Evolutionary conservation across 306 rosid species (phyloP).

Genomic region (Trifolium repens): DNA sequence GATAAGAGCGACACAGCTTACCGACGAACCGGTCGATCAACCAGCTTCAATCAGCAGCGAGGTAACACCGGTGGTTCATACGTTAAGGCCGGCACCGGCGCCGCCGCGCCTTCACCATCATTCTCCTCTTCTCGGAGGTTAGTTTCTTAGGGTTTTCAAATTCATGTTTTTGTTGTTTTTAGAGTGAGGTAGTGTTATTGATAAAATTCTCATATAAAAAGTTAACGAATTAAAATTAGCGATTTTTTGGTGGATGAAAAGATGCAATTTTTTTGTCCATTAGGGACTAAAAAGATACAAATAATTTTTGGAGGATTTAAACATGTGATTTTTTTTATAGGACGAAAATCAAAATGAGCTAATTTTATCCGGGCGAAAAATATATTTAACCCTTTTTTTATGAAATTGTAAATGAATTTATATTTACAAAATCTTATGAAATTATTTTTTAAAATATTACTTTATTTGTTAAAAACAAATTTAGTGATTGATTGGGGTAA

Average conservation of each 20-base stretch:
- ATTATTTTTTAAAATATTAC: neutral
- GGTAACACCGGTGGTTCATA: conserved; percentile 61
- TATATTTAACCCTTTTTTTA: too few relatives aligned
- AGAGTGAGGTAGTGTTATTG: too few relatives aligned
- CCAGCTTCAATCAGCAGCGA: conserved; percentile 79
- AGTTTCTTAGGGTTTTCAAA: conserved; percentile 35
- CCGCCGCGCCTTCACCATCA: conserved; percentile 74
- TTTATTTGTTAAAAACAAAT: neutral
- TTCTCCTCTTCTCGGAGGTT: conserved; percentile 65
- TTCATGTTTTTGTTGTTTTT: neutral
- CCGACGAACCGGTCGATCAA: conserved; percentile 78
- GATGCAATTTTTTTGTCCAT: too few relatives aligned
- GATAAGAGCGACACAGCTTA: conserved; percentile 77
- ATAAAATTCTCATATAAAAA: too few relatives aligned
- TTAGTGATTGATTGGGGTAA: neutral
- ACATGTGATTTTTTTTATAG: too few relatives aligned
- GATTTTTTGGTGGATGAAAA: too few relatives aligned
- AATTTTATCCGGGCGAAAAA: too few relatives aligned
- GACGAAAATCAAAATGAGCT: too few relatives aligned
- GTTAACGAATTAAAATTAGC: too few relatives aligned
- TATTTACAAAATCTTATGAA: neutral
- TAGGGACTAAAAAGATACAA: too few relatives aligned
- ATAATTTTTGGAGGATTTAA: too few relatives aligned
- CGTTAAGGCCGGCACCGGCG: conserved; percentile 72
- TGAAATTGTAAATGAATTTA: neutral